Evolutionary conservation across 108 stramenopile genomes (phyloP).

Genomic region (Poteriospumella lacustris): DNA sequence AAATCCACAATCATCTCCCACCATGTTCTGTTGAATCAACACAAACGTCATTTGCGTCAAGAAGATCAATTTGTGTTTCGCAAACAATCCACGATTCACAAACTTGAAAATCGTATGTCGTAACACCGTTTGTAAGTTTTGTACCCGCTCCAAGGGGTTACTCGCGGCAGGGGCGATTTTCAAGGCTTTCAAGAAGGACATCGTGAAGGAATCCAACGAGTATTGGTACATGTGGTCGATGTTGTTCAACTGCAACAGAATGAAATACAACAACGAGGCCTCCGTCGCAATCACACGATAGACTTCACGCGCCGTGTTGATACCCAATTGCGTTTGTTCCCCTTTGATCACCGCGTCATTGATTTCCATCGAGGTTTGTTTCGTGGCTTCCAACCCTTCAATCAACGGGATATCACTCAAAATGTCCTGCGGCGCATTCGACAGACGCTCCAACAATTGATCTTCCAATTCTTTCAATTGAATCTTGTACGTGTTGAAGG

Average conservation of each 20-base stretch:
- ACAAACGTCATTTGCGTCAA: slow-evolving; percentile 34
- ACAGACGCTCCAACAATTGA: neutral
- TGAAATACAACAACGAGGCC: slow-evolving; percentile 46
- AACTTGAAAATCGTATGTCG: slow-evolving; percentile 43
- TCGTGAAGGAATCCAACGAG: slow-evolving; percentile 39
- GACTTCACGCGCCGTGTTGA: slow-evolving; percentile 41
- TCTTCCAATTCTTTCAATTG: slow-evolving; percentile 35
- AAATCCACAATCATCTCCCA: slow-evolving; percentile 21
- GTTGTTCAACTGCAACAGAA: slow-evolving; percentile 38
- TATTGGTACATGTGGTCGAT: slow-evolving; percentile 52
- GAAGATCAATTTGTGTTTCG: slow-evolving; percentile 44
- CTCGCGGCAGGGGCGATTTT: neutral
- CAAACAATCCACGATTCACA: slow-evolving; percentile 51
- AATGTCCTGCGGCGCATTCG: slow-evolving; percentile 27
- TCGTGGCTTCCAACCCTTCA: slow-evolving; percentile 27
- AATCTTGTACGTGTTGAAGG: slow-evolving; percentile 51
- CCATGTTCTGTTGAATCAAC: slow-evolving; percentile 15
- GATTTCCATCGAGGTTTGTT: slow-evolving; percentile 23
- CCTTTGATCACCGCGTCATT: slow-evolving; percentile 28
- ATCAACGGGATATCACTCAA: slow-evolving; percentile 30
- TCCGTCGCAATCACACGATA: slow-evolving; percentile 49
- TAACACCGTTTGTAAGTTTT: slow-evolving; percentile 23
- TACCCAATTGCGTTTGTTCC: slow-evolving; percentile 16
- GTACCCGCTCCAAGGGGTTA: slow-evolving; percentile 18
- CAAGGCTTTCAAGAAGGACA: slow-evolving; percentile 44